phyloP scores from a whole-genome alignment of 75 land plant genomes.

The Picea glauca region DNA sequence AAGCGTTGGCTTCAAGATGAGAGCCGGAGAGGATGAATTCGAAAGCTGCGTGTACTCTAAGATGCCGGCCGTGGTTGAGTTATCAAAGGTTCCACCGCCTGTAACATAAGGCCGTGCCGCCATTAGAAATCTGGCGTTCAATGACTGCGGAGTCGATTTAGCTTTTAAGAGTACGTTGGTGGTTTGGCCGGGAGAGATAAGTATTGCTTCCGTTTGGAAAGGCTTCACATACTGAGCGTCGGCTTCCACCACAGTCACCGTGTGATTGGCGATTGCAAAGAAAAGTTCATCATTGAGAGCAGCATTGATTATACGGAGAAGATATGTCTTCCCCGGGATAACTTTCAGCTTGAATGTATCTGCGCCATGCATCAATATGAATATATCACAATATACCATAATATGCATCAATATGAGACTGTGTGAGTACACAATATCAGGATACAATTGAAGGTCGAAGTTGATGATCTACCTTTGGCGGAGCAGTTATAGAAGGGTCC shows the following conservation, averaged over 20 bases:
- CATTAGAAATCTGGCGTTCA: slow-evolving; percentile 29
- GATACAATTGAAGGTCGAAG: too few relatives aligned
- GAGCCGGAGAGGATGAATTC: neutral
- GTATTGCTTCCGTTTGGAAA: slow-evolving; percentile 22
- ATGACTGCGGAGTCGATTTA: neutral
- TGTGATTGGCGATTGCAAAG: too few relatives aligned
- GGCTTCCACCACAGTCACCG: too few relatives aligned
- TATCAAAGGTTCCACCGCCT: slow-evolving; percentile 38
- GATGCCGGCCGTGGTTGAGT: slow-evolving; percentile 36
- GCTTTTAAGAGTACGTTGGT: slow-evolving; percentile 26
- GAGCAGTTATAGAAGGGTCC: slow-evolving; percentile 65
- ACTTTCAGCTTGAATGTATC: too few relatives aligned
- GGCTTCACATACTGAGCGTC: slow-evolving; percentile 9
- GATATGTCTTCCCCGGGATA: too few relatives aligned
- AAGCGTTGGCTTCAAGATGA: slow-evolving; percentile 20
- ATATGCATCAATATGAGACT: too few relatives aligned
- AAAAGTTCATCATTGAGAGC: too few relatives aligned
- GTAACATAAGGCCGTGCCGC: slow-evolving; percentile 37
- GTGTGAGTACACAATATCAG: too few relatives aligned
- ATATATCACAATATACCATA: too few relatives aligned
- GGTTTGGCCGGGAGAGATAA: slow-evolving; percentile 58
- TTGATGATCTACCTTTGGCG: neutral
- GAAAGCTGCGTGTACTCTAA: slow-evolving; percentile 17
- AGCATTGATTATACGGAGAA: too few relatives aligned
- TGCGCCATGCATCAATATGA: too few relatives aligned